Conservation (phyloP, 768 basidiomycete species). For the Thelephora ganbajun region DNA sequence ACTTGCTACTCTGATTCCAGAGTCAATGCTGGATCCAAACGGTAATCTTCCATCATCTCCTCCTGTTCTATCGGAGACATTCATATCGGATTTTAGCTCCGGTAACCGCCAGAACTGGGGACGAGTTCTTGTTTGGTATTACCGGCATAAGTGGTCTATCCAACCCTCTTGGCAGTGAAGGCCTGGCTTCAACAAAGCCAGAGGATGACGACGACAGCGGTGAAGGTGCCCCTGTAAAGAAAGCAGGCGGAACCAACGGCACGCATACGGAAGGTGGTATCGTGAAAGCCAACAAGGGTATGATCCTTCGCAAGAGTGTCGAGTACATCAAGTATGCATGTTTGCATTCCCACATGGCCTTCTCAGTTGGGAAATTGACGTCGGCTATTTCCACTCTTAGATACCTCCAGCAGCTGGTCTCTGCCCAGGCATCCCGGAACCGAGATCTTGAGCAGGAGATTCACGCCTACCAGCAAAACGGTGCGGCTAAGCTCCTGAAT, state of each 20-base stretch:
- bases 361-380: background rate
- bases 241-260: constrained; percentile 11
- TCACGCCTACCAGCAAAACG: constrained; percentile 24
- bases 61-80: background rate
- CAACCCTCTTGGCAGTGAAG: background rate
- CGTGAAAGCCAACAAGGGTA: constrained; percentile 90
- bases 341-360: background rate
- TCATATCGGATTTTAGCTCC: background rate
- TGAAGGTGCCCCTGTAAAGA: constrained; percentile 7
- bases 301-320: constrained; percentile 67
- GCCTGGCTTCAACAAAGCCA: constrained; percentile 2
- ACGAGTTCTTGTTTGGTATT: constrained; percentile 9
- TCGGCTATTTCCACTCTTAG: constrained; percentile 14
- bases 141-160: background rate
- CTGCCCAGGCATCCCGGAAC: constrained; percentile 64
- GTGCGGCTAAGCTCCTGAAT: background rate
- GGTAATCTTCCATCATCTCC: constrained; percentile 14
- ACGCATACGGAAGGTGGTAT: constrained; percentile 23
- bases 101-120: constrained; percentile 8
- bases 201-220: constrained; percentile 12
- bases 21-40: constrained; percentile 60
- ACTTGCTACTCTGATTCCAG: constrained; percentile 78
- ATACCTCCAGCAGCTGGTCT: constrained; percentile 79
- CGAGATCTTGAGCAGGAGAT: constrained; percentile 68
- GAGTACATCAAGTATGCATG: constrained; percentile 28